Base-by-base conservation (phyloP, 169 alveolate genomes). In the Cryptosporidium sp. region DNA sequence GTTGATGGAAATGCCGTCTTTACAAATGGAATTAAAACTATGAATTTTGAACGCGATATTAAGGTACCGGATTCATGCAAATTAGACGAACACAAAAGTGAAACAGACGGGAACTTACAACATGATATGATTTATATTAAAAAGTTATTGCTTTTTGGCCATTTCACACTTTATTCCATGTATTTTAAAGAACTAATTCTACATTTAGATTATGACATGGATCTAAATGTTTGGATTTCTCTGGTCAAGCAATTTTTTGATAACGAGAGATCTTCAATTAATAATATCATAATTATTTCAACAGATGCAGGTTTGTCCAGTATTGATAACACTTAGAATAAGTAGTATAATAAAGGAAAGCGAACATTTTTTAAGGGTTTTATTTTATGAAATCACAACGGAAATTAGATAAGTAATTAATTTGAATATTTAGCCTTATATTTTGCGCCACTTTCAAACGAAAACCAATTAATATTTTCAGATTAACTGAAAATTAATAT, bases 61-160 rank as follows among this genome's bases (percentile, higher is more conserved):
- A 4, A 21, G 14, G 3, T 12, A 4, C 1, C 3, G 14, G 21
- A 48, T 14, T 48, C 12, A 21, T 0, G 21, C 14, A 48, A 48
- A 2, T 48, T 48, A 48, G 21, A 14, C 5, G 7, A 48, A 48
- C 23, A 48, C 6, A 16, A 12, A 48, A 48, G 21, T 48, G 3
- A 14, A 48, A 3, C 3, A 48, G 21, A 48, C 14, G 48, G 12
- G 5, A 48, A 2, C 0, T 48, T 16, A 48, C 55, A 14, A 45
- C 23, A 5, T 48, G 35, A 55, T 23, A n/a, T 14, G 21, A 26
- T 55, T 21, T 55, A 55, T 14, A 41, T 80, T 48, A 50, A 80
- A 62, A 80, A 80, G 51, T 9, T 80, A 41, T 21, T 80, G 39
- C 67, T 80, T 14, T 29, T 80, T 26, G 73, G 52, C 14, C 75